phyloP scores from a whole-genome alignment of 306 rosid genomes.

The Fagus sylvatica region DNA sequence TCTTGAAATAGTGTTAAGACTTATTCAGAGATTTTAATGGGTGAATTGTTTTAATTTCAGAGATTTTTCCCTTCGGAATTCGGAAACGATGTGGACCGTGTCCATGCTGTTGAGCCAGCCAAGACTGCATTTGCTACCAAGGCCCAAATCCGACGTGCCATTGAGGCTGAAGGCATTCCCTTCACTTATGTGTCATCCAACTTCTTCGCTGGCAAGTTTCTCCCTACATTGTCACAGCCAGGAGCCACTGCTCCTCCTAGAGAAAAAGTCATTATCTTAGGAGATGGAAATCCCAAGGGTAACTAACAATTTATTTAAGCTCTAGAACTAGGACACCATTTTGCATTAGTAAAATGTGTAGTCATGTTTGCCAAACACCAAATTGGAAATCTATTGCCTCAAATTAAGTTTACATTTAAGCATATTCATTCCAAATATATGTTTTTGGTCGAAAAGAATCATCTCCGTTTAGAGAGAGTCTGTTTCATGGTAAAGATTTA shows the following conservation, averaged over 20 bases:
- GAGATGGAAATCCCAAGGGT: constrained; percentile 52
- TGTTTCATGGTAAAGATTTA: no score
- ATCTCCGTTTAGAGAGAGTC: no score
- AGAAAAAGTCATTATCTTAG: constrained; percentile 43
- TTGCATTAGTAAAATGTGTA: no score
- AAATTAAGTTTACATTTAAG: no score
- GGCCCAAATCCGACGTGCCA: constrained; percentile 41
- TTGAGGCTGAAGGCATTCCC: constrained; percentile 48
- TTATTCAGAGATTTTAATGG: neutral
- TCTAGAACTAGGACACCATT: no score
- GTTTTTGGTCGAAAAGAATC: no score
- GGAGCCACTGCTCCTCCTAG: constrained; percentile 49
- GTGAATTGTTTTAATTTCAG: constrained; percentile 15
- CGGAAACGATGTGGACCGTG: constrained; percentile 52
- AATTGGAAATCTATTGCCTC: no score
- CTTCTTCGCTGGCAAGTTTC: constrained; percentile 39
- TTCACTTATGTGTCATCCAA: constrained; percentile 41
- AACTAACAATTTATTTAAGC: neutral
- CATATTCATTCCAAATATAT: no score
- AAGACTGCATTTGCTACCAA: constrained; percentile 37
- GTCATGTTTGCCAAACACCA: no score
- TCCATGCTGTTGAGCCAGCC: constrained; percentile 57
- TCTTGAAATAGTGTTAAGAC: no score
- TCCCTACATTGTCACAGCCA: constrained; percentile 40
- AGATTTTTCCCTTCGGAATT: constrained; percentile 60